These are phyloP conservation scores for Lachancea lanzarotensis DNA, from an alignment of 805 yeast genomes.

Conservation along the genomic window DNA sequence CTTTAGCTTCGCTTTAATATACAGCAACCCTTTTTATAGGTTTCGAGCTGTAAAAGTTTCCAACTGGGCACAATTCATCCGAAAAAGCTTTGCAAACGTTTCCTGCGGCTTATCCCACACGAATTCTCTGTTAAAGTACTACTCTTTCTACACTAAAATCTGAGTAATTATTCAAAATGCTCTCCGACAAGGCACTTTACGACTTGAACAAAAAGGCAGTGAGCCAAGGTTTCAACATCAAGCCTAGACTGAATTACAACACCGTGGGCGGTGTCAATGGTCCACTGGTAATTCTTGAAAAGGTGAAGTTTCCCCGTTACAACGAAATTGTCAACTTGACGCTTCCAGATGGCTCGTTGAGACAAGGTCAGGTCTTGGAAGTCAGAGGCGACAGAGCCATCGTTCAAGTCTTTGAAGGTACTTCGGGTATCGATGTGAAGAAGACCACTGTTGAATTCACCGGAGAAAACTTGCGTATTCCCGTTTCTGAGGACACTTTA, in stretches of 20 bases:
- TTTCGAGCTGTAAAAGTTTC: not conserved
- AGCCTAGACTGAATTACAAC: conserved; percentile 88
- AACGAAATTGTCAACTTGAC: conserved; percentile 96
- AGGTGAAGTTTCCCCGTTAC: conserved; percentile 82
- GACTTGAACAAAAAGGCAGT: conserved; percentile 90
- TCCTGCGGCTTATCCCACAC: too few species aligned
- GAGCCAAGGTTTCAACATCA: conserved; percentile 81
- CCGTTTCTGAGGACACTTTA: conserved; percentile 94
- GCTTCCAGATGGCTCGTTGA: conserved; percentile 85
- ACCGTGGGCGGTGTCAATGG: conserved; percentile 99
- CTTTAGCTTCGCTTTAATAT: not conserved
- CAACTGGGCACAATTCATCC: not conserved
- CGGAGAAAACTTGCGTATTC: conserved; percentile 85
- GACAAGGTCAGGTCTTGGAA: conserved; percentile 98
- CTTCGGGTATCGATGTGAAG: conserved; percentile 97
- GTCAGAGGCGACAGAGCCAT: conserved; percentile 95
- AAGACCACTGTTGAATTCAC: conserved; percentile 97
- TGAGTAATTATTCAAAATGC: conserved; percentile 13
- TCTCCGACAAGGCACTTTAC: conserved; percentile 38
- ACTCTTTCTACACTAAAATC: not conserved
- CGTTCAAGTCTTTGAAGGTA: conserved; percentile 99
- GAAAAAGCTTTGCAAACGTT: too few species aligned
- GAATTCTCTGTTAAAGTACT: too few species aligned
- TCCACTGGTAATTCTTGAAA: conserved; percentile 86
- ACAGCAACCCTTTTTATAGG: not conserved